phyloP scores from a whole-genome alignment of 345 rosid genomes.

The Mangifera indica region DNA sequence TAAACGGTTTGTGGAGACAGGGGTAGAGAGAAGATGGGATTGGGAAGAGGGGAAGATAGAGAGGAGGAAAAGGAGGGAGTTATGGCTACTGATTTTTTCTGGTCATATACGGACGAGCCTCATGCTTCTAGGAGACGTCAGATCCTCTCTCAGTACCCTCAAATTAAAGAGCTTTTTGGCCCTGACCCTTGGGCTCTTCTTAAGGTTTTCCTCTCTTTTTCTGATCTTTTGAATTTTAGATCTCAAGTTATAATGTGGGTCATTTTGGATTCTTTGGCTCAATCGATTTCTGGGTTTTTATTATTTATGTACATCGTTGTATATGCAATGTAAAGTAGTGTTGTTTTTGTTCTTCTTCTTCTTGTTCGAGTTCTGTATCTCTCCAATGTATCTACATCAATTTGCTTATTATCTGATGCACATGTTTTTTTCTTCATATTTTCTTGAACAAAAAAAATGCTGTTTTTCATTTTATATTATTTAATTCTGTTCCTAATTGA shows the following conservation, averaged over 20 bases:
- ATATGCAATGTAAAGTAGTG: conserved; percentile 8
- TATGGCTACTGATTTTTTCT: conserved; percentile 80
- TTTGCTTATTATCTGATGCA: background rate
- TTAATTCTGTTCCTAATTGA: background rate
- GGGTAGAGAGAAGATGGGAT: conserved; percentile 4
- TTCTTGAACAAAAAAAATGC: background rate
- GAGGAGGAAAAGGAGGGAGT: conserved; percentile 41
- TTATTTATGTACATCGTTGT: too few species aligned
- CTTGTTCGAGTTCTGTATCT: background rate
- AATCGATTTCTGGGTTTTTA: conserved; percentile 9
- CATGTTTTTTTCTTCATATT: background rate
- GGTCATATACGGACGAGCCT: conserved; percentile 95
- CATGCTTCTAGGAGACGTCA: conserved; percentile 73
- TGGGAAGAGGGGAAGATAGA: conserved; percentile 32
- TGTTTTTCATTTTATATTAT: background rate
- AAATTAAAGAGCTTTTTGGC: conserved; percentile 76
- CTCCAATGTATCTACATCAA: background rate
- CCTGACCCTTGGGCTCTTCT: conserved; percentile 76
- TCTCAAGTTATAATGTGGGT: conserved; percentile 13
- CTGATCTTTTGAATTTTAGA: background rate
- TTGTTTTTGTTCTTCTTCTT: background rate
- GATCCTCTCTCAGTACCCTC: conserved; percentile 88
- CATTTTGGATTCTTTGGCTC: background rate
- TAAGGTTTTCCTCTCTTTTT: conserved; percentile 40
- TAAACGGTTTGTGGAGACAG: background rate